These are phyloP conservation scores for Globisporangium recalcitrans DNA, from an alignment of 352 stramenopile genomes.

Conservation along the genomic window DNA sequence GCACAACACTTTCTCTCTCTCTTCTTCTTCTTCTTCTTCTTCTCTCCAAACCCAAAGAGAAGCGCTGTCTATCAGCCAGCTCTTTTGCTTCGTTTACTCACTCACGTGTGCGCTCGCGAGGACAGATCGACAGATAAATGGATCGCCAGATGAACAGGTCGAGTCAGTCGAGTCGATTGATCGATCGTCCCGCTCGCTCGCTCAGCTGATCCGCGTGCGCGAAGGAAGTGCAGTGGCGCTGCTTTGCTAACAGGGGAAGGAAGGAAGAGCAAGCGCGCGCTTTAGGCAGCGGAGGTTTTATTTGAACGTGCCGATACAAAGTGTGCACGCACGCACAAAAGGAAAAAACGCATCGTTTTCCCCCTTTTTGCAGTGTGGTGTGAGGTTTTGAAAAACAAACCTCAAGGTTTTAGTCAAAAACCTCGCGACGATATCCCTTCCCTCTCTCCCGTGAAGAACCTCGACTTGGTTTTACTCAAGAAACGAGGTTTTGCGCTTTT, in stretches of 20 bases:
- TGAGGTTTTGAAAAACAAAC: neutral
- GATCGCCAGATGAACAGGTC: neutral
- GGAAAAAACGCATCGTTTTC: neutral
- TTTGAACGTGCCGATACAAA: constrained; percentile 11
- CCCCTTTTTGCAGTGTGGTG: neutral
- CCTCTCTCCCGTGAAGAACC: no score
- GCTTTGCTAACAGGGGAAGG: neutral
- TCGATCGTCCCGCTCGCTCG: constrained; percentile 1
- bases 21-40: neutral
- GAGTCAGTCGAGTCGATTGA: neutral
- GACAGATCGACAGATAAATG: neutral
- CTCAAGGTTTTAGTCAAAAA: no score
- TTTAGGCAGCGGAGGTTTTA: constrained; percentile 11
- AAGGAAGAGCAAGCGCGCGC: constrained; percentile 3
- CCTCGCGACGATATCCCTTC: no score
- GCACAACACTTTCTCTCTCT: neutral
- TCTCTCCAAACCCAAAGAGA: neutral
- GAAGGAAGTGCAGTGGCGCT: constrained; percentile 3
- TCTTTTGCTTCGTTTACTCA: neutral
- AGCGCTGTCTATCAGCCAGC: neutral
- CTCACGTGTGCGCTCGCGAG: neutral
- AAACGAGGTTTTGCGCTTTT: neutral
- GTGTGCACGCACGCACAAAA: neutral
- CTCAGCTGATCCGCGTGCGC: neutral
- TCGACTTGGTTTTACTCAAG: neutral